These are phyloP conservation scores for Vitis hybrid DNA, from an alignment of 177 flowering plant species.

Conservation along the genomic window DNA sequence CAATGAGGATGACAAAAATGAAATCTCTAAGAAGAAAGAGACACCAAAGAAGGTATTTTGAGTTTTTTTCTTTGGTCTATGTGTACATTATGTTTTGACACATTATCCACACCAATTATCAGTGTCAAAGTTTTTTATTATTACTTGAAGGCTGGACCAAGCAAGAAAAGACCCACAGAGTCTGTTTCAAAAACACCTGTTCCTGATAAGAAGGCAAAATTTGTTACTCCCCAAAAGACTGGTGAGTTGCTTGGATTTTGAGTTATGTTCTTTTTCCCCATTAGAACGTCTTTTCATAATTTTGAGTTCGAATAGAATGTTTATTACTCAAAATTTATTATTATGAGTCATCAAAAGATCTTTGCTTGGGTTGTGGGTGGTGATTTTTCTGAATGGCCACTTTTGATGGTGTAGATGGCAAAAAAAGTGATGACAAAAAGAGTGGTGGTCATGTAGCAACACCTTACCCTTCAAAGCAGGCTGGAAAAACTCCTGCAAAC, in stretches of 20 bases:
- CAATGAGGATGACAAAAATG: conserved; percentile 21
- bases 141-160: conserved; percentile 34
- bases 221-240: conserved; percentile 58
- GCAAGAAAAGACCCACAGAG: conserved; percentile 64
- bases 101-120: not conserved
- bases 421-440: conserved; percentile 51
- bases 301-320: too few relatives aligned
- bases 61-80: not conserved
- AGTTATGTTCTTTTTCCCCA: not conserved
- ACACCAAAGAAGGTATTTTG: conserved; percentile 35
- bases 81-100: not conserved
- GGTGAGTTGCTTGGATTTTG: conserved; percentile 28
- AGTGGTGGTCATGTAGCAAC: conserved; percentile 46
- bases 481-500: conserved; percentile 41
- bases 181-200: conserved; percentile 50
- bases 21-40: conserved; percentile 21
- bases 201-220: conserved; percentile 64
- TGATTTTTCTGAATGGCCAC: not conserved
- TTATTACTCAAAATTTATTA: not conserved
- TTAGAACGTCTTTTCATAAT: too few relatives aligned
- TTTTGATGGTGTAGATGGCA: conserved; percentile 39
- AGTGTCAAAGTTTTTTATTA: not conserved
- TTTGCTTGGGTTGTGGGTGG: too few relatives aligned
- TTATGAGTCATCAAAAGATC: too few relatives aligned
- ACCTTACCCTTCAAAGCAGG: conserved; percentile 64